Evolutionary conservation across 2,329 filamentous ascomycete genomes (phyloP).

Genomic region (Zymoseptoria brevis): DNA sequence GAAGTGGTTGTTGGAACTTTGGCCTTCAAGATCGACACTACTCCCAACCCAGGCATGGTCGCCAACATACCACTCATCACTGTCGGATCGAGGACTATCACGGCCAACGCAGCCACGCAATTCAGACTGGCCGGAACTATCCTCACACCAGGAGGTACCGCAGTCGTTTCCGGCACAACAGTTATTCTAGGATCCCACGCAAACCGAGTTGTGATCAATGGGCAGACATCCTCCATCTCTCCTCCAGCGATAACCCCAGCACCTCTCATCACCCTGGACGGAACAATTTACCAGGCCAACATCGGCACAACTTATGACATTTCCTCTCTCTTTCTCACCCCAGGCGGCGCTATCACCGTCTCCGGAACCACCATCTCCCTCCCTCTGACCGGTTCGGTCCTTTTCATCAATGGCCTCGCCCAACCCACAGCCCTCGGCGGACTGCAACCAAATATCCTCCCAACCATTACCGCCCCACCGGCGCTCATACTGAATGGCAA

Average conservation of each 20-base stretch:
- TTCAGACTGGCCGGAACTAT: slow-evolving; percentile 35
- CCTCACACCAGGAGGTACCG: slow-evolving; percentile 32
- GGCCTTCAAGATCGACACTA: slow-evolving; percentile 13
- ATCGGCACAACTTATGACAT: slow-evolving; percentile 29
- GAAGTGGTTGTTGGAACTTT: slow-evolving; percentile 30
- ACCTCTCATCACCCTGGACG: slow-evolving; percentile 25
- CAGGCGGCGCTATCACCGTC: slow-evolving; percentile 32
- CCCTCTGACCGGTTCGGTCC: slow-evolving; percentile 30
- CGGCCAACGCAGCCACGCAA: slow-evolving; percentile 40
- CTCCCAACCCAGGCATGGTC: slow-evolving; percentile 10
- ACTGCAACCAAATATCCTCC: slow-evolving; percentile 3
- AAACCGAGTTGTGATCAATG: slow-evolving; percentile 34
- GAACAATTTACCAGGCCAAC: slow-evolving; percentile 24
- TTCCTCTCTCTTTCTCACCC: slow-evolving; percentile 8
- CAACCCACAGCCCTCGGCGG: slow-evolving; percentile 3
- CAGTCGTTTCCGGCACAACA: slow-evolving; percentile 31
- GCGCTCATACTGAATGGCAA: slow-evolving; percentile 26
- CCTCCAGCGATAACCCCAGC: slow-evolving; percentile 25
- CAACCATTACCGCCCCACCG: slow-evolving; percentile 23
- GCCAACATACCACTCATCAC: slow-evolving; percentile 31
- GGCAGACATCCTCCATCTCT: slow-evolving; percentile 29
- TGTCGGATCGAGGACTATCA: slow-evolving; percentile 33
- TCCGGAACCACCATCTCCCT: slow-evolving; percentile 36
- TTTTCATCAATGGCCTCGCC: slow-evolving; percentile 32
- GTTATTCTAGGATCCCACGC: slow-evolving; percentile 35